phyloP scores from a whole-genome alignment of 495 filamentous ascomycete genomes.

The Cercophora sp. region DNA sequence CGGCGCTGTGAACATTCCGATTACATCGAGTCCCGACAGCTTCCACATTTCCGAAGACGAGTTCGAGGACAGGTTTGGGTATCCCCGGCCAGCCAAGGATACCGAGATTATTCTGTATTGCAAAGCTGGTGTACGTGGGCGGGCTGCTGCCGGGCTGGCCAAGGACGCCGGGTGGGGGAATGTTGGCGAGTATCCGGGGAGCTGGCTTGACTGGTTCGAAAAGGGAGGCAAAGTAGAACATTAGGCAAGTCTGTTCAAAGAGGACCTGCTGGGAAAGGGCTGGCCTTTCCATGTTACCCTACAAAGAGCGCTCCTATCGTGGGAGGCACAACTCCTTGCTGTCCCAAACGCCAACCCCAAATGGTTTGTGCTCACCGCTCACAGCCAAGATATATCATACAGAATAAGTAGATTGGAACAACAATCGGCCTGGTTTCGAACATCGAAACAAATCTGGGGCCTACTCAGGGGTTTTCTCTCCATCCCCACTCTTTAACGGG shows the following conservation, averaged over 20 bases:
- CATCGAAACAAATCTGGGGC: too few species aligned
- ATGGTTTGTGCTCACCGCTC: too few species aligned
- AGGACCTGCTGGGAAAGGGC: too few species aligned
- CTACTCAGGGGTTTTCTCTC: conserved; percentile 4
- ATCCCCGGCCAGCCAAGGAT: conserved; percentile 53
- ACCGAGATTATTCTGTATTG: conserved; percentile 83
- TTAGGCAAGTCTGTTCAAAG: too few species aligned
- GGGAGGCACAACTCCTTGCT: too few species aligned
- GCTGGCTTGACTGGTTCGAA: conserved; percentile 83
- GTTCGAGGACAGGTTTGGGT: conserved; percentile 72
- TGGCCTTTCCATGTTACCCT: too few species aligned
- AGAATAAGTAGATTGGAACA: too few species aligned
- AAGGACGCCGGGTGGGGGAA: conserved; percentile 67
- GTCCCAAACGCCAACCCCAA: too few species aligned
- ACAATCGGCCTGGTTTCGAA: too few species aligned
- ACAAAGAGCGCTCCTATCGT: too few species aligned
- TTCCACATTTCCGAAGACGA: conserved; percentile 69
- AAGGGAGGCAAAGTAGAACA: conserved; percentile 63
- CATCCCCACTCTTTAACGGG: conserved; percentile 49
- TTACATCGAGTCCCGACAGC: conserved; percentile 71
- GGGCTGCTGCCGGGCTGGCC: conserved; percentile 77
- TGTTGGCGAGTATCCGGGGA: conserved; percentile 79
- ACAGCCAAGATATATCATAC: too few species aligned
- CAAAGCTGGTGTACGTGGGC: conserved; percentile 79
- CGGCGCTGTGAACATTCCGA: conserved; percentile 70